Base-by-base conservation (phyloP, 208 protist species). In the Leishmania lainsoni region DNA sequence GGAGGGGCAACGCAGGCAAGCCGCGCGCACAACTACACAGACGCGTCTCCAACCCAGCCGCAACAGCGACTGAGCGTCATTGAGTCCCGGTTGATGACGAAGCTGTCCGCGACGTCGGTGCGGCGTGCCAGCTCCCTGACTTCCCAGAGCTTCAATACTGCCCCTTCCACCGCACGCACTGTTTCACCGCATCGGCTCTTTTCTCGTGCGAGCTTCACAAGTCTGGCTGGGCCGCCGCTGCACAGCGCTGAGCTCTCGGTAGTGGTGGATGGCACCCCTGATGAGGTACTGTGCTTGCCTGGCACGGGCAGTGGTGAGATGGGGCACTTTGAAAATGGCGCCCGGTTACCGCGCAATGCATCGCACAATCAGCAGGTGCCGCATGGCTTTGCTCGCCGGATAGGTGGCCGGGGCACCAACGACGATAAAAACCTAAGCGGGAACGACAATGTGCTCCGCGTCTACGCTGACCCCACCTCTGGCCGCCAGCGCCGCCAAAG, bases 31-130 rank as follows among this genome's bases (percentile, higher is more conserved):
- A 20, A 17, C 70, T 14, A 58, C 48, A 26, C 42, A n/a, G 45
- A 39, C 20, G 26, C 26, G 49, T 58, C 70, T 5, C 45, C 70
- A 17, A 32, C 68, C 3, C 70, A 5, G 49, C 52, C 52, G 54
- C 52, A n/a, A 32, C 73, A 65, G 1, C 42, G n/a, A 16, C 59
- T 2, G 51, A 81, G 65, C 74, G 72, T 77, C 14, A 48, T 85
- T 48, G 81, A 85, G 65, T 42, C 35, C 0, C 61, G 42, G 20
- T 63, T 85, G 8, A 74, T 81, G 81, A 71, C 74, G 59, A 71
- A 73, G 45, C 59, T 85, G 56, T 75, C 81, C 20, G 61, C 56
- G n/a, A 58, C 42, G 16, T 72, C 77, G 48, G 32, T 52, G 77
- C 81, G 81, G 45, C 81, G 81, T 20, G 68, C 77, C 10, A 52